Evolutionary conservation across 2,329 filamentous ascomycete species (phyloP).

Genomic region (Leptographium lundbergii): DNA sequence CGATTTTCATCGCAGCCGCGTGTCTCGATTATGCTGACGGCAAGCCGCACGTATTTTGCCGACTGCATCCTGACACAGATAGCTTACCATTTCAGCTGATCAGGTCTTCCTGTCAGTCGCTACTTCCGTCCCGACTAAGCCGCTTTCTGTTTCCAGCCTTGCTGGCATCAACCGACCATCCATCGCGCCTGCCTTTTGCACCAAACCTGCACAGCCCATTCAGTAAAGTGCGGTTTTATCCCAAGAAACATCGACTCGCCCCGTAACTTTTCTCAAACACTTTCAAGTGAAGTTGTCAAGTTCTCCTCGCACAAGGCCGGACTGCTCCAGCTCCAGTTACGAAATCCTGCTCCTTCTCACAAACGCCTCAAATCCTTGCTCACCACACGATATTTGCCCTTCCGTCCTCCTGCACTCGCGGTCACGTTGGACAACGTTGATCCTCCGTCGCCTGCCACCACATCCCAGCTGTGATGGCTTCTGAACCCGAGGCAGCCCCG

Average conservation of each 20-base stretch:
- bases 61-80: neutral
- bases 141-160: neutral
- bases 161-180: neutral
- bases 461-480: conserved; percentile 1
- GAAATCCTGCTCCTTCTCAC: neutral
- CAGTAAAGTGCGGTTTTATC: neutral
- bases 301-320: neutral
- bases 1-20: neutral
- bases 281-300: neutral
- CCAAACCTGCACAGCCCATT: neutral
- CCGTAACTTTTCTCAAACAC: neutral
- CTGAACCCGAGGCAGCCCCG: neutral
- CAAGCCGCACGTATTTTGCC: neutral
- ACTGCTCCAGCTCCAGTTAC: neutral
- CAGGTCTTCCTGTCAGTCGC: neutral
- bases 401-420: neutral
- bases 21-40: neutral
- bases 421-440: neutral
- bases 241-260: neutral
- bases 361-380: neutral
- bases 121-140: neutral
- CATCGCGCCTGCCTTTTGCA: conserved; percentile 1
- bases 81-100: neutral
- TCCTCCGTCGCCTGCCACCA: neutral
- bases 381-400: neutral